Base-by-base conservation (phyloP, 768 basidiomycete genomes). In the Dacryopinax primogenitus region DNA sequence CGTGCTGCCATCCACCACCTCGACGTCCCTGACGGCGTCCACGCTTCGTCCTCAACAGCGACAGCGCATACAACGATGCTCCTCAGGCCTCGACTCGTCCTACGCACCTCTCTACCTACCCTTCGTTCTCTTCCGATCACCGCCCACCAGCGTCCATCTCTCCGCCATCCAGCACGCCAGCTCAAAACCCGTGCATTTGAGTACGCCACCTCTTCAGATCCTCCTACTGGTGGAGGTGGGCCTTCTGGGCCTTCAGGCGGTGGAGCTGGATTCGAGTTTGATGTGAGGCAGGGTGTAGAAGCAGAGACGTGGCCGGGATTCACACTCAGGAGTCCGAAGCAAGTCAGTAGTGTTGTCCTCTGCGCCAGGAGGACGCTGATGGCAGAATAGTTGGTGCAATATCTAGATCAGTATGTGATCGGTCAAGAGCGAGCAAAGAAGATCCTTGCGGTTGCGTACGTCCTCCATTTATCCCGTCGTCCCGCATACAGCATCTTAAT, bases 361-460 rank as follows among this genome's bases (percentile, higher is more conserved):
- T 3, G 3, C 26, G 26, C 18, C 32, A 6, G 26, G 11, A 30
- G 2, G 3, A 32, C 30, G 51, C 51, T 58, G 51, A 58, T 30
- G 26, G 13, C 4, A 3, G 21, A 28, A 30, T 65, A 94, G 90
- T 82, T 95, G 45, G 86, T 85, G 6, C 82, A 87, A 72, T 93
- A 91, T 74, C 82, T 96, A 37, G 86, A 91, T 69, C 85, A 91
- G 72, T 96, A 87, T 71, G 85, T 98, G 36, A 82, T 98, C 18
- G 94, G 94, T 0, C 94, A 98, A 73, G 88, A 90, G 69, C 82
- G 81, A 66, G 93, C 94, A 1, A 98, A 98, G 83, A 92, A 92
- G 72, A 86, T 90, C 26, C 82, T 97, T 33, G 89, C 91, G 36
- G 94, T 97, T 58, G 94, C 93, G 92, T 92, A 76, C 73, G 91